Conservation (phyloP, 257 asterid genomes). For the Gentiana dahurica region DNA sequence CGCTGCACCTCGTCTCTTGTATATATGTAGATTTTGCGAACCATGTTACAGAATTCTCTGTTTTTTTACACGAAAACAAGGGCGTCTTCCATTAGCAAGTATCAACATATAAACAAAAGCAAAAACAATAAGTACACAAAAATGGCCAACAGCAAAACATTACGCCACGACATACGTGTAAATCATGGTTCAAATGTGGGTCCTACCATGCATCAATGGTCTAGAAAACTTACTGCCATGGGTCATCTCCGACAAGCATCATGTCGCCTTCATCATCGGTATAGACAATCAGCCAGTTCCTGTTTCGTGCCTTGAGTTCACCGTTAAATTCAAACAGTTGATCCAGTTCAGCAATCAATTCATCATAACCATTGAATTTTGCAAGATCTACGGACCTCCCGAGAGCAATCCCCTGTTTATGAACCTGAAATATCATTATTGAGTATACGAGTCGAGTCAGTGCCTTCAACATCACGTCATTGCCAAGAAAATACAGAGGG, state of each 20-base stretch:
- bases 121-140: too few species aligned
- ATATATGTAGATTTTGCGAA: slow-evolving; percentile 50
- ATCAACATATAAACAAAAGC: too few species aligned
- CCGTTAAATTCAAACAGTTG: slow-evolving; percentile 54
- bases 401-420: slow-evolving; percentile 65
- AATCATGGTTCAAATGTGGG: too few species aligned
- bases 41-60: slow-evolving; percentile 78
- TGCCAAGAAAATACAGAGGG: not conserved
- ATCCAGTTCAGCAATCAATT: slow-evolving; percentile 53
- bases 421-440: slow-evolving; percentile 32
- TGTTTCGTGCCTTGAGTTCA: slow-evolving; percentile 52
- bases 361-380: slow-evolving; percentile 43
- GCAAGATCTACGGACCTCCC: slow-evolving; percentile 80
- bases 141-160: too few species aligned
- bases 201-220: too few species aligned
- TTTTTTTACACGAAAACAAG: not conserved
- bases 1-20: slow-evolving; percentile 73
- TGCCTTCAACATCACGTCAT: not conserved
- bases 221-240: slow-evolving; percentile 55
- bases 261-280: slow-evolving; percentile 70
- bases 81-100: too few species aligned
- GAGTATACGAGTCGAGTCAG: too few species aligned
- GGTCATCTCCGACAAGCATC: slow-evolving; percentile 87
- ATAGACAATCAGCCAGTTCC: slow-evolving; percentile 54
- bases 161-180: too few species aligned